Evolutionary conservation across 768 basidiomycete genomes (phyloP).

Genomic region (Tricholoma terreum): DNA sequence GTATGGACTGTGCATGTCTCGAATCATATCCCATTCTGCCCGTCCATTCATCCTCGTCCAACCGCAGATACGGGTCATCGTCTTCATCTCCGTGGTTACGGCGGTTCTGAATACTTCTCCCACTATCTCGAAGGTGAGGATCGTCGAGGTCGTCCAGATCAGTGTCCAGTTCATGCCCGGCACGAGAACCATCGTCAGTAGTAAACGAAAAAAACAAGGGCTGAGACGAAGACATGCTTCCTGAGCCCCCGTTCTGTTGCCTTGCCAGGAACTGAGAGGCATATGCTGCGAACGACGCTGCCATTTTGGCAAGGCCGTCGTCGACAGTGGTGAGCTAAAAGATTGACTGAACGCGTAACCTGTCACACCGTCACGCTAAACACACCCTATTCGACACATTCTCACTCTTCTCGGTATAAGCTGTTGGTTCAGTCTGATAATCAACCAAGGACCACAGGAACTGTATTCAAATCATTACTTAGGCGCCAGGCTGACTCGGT

Average conservation of each 20-base stretch:
- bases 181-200: slow-evolving; percentile 63
- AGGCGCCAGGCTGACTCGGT: too few species aligned
- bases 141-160: slow-evolving; percentile 75
- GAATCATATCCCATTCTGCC: slow-evolving; percentile 29
- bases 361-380: background rate
- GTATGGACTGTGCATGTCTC: slow-evolving; percentile 32
- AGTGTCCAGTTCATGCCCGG: slow-evolving; percentile 42
- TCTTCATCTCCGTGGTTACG: slow-evolving; percentile 44
- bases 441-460: too few species aligned
- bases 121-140: slow-evolving; percentile 58
- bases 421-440: background rate
- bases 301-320: slow-evolving; percentile 31
- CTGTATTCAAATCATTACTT: too few species aligned
- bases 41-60: slow-evolving; percentile 60
- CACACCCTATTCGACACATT: background rate
- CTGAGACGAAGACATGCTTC: slow-evolving; percentile 61
- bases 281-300: slow-evolving; percentile 76
- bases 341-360: background rate
- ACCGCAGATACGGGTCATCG: slow-evolving; percentile 74
- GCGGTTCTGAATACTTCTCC: slow-evolving; percentile 26
- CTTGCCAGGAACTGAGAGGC: slow-evolving; percentile 78
- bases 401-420: background rate
- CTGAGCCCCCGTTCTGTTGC: slow-evolving; percentile 40
- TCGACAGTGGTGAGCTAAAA: slow-evolving; percentile 12
- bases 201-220: slow-evolving; percentile 89